phyloP scores from a whole-genome alignment of 2,329 filamentous ascomycete genomes.

The Phialophora expanda region DNA sequence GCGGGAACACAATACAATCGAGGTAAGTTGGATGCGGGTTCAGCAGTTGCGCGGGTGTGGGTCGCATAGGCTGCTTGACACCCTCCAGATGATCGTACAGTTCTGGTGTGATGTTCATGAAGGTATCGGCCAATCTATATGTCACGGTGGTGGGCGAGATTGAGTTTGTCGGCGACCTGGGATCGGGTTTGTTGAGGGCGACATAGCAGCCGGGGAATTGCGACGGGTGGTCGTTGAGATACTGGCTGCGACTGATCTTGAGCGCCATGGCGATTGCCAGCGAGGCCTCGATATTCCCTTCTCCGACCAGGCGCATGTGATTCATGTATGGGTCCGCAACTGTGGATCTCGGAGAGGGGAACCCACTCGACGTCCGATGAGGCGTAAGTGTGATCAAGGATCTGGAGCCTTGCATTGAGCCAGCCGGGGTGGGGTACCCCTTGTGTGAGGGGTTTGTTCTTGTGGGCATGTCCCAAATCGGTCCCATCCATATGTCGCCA shows the following conservation, averaged over 20 bases:
- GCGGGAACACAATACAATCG: constrained; percentile 37
- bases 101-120: constrained; percentile 22
- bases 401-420: background rate
- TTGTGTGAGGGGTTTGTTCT: background rate
- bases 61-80: constrained; percentile 24
- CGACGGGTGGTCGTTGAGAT: constrained; percentile 37
- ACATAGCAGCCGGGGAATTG: constrained; percentile 32
- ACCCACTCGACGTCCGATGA: constrained; percentile 4
- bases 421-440: background rate
- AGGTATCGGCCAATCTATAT: constrained; percentile 21
- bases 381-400: constrained; percentile 17
- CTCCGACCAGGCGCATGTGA: constrained; percentile 28
- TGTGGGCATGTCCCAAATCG: constrained; percentile 26
- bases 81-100: constrained; percentile 24
- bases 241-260: constrained; percentile 30
- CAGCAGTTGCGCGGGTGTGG: constrained; percentile 27
- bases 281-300: constrained; percentile 31
- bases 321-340: constrained; percentile 29
- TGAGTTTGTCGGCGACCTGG: background rate
- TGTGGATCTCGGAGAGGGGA: background rate
- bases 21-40: constrained; percentile 35
- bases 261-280: constrained; percentile 29
- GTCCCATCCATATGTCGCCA: constrained; percentile 27
- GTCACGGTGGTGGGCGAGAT: background rate
- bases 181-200: constrained; percentile 19